A percentile compares a stretch with the other conserved stretches of the same genome.
phyloP scores from a whole-genome alignment of 2,329 filamentous ascomycete species.

The Apiospora koreana region DNA sequence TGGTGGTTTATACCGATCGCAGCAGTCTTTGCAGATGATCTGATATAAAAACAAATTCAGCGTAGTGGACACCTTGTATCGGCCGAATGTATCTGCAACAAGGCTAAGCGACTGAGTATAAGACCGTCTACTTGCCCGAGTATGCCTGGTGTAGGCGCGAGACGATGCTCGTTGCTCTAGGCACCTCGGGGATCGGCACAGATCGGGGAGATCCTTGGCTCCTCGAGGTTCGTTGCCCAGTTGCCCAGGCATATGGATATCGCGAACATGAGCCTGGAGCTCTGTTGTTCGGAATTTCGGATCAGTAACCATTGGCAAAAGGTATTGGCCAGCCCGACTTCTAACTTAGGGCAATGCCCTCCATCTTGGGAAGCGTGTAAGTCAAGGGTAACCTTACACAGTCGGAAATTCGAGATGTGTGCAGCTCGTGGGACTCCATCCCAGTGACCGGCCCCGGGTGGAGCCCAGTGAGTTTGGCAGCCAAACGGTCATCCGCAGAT shows the following conservation, averaged over 20 bases:
- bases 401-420: neutral
- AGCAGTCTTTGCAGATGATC: neutral
- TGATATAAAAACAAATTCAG: neutral
- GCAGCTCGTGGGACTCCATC: neutral
- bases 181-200: neutral
- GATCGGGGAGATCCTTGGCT: neutral
- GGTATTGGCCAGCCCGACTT: neutral
- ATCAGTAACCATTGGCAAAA: neutral
- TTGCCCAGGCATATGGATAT: neutral
- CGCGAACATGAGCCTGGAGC: neutral
- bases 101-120: neutral
- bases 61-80: neutral
- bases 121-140: neutral
- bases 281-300: neutral
- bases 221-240: neutral
- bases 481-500: conserved; percentile 1
- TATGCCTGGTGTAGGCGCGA: neutral
- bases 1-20: neutral
- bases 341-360: neutral
- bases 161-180: neutral
- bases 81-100: neutral
- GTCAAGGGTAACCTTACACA: neutral
- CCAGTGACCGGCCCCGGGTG: neutral
- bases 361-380: neutral
- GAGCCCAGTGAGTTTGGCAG: neutral